phyloP scores from a whole-genome alignment of 2,329 filamentous ascomycete species.

The Penicillium sp. region DNA sequence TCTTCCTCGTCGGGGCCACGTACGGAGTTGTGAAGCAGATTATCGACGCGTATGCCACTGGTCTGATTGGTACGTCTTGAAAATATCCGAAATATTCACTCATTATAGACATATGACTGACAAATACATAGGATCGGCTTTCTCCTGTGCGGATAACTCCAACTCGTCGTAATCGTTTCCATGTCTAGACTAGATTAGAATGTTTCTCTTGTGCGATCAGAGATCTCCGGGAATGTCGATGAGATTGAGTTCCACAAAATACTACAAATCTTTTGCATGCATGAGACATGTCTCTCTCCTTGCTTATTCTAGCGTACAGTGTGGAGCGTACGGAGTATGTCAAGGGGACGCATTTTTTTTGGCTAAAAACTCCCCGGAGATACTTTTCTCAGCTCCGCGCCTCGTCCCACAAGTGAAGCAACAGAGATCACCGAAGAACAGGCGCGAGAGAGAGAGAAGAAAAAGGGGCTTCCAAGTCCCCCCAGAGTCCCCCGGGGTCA shows the following conservation, averaged over 20 bases:
- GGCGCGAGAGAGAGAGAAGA: no score
- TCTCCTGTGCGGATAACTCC: slow-evolving; percentile 25
- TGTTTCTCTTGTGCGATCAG: background rate
- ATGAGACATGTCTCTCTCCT: background rate
- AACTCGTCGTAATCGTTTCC: background rate
- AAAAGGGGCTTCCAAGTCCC: no score
- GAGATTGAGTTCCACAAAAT: no score
- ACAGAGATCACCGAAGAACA: no score
- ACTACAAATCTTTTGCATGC: background rate
- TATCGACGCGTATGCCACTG: slow-evolving; percentile 21
- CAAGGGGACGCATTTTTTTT: no score
- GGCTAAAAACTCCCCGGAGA: no score
- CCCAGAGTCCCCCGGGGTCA: no score
- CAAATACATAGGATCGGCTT: slow-evolving; percentile 14
- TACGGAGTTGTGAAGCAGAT: slow-evolving; percentile 26
- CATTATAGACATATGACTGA: background rate
- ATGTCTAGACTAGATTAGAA: background rate
- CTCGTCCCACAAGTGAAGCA: no score
- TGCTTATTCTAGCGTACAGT: background rate
- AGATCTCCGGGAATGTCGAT: no score
- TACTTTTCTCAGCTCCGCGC: no score
- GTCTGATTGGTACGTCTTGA: slow-evolving; percentile 12
- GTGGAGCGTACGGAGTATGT: no score
- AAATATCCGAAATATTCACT: background rate
- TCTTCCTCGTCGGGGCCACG: slow-evolving; percentile 55